A percentile compares a stretch with the other conserved stretches of the same genome.
Conservation (phyloP, 2,329 filamentous ascomycete species). For the Trichophyton mentagrophytes region DNA sequence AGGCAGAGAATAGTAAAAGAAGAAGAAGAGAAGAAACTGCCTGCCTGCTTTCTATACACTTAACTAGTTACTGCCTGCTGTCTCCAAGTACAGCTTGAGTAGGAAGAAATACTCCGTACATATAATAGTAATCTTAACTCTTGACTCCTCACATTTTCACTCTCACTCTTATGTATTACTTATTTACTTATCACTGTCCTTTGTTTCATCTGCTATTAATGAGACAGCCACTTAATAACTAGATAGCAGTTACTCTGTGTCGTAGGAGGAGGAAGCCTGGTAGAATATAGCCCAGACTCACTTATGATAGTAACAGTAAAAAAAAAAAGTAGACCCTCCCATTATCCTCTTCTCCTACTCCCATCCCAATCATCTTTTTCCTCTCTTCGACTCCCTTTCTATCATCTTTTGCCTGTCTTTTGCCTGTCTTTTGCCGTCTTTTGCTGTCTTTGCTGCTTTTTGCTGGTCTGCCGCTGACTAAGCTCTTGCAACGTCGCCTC, state of each 20-base stretch:
- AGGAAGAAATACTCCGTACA: too few species aligned
- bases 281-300: neutral
- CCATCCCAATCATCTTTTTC: neutral
- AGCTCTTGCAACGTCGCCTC: constrained; percentile 4
- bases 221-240: too few species aligned
- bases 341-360: neutral
- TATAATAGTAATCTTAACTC: too few species aligned
- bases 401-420: neutral
- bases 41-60: too few species aligned
- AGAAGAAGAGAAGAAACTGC: too few species aligned
- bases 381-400: neutral
- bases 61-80: too few species aligned
- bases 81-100: too few species aligned
- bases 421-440: neutral
- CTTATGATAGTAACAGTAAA: neutral
- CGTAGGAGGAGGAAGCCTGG: neutral
- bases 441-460: neutral
- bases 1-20: too few species aligned
- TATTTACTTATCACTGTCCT: too few species aligned
- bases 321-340: neutral
- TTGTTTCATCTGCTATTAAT: too few species aligned
- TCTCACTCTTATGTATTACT: too few species aligned
- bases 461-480: neutral
- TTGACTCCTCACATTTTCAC: too few species aligned
- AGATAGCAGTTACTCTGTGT: neutral